Conservation (phyloP, 2,329 filamentous ascomycete genomes). For the Penicillium sp. region DNA sequence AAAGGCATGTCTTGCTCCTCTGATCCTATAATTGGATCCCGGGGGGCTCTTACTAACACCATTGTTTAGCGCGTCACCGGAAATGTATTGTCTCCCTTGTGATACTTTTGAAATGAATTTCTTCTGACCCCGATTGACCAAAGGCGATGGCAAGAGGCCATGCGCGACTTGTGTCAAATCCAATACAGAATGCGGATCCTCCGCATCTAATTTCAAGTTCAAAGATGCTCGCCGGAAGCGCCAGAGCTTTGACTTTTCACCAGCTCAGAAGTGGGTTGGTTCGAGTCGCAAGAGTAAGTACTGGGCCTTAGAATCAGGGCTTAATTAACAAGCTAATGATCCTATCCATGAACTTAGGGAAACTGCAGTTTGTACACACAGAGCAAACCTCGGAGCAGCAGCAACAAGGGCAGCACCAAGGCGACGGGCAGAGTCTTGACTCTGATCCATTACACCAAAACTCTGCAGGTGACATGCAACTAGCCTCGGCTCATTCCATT, state of each 20-base stretch:
- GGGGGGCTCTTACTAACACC: neutral
- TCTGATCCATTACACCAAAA: neutral
- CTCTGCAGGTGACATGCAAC: neutral
- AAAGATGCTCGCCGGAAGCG: constrained; percentile 1
- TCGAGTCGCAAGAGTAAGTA: neutral
- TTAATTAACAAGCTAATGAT: neutral
- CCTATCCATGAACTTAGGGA: neutral
- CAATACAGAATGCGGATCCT: constrained; percentile 1
- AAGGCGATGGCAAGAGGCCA: constrained; percentile 8
- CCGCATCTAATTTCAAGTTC: constrained; percentile 7
- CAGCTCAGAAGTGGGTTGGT: constrained; percentile 6
- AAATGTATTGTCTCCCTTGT: constrained; percentile 4
- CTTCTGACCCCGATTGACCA: neutral
- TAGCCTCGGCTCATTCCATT: neutral
- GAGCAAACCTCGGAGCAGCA: neutral
- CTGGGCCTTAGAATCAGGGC: neutral
- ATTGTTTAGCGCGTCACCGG: constrained; percentile 2
- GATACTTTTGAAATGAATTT: neutral
- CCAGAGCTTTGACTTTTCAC: constrained; percentile 5
- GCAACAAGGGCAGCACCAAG: no score
- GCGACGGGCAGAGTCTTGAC: neutral
- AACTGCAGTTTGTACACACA: constrained; percentile 1
- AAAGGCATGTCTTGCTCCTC: neutral
- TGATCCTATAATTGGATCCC: neutral
- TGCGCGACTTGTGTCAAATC: constrained; percentile 9